Evolutionary conservation across 1,284 basidiomycete species (phyloP).

Genomic region (Prillingera fragicola): DNA sequence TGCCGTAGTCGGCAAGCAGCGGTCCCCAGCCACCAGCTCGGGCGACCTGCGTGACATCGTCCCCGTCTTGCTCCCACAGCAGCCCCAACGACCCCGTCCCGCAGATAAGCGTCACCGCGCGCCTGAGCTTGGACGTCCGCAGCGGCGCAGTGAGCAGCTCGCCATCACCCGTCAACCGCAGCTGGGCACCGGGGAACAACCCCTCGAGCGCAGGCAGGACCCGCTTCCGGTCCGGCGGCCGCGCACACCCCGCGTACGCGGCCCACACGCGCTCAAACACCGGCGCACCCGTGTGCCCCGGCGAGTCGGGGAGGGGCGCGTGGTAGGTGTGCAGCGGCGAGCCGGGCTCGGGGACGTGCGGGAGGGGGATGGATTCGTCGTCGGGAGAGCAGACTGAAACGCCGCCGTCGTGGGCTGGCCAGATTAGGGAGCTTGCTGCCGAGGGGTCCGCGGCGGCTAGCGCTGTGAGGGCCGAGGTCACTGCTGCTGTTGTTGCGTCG

Average conservation of each 20-base stretch:
- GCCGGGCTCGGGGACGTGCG: no score
- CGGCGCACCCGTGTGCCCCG: no score
- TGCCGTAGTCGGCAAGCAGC: conserved; percentile 18
- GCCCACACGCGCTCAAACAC: conserved; percentile 10
- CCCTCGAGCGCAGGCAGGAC: conserved; percentile 1
- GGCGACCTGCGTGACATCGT: background rate
- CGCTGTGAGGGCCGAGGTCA: background rate
- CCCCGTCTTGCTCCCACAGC: no score
- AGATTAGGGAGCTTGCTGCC: background rate
- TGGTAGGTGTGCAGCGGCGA: background rate
- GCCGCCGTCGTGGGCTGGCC: background rate
- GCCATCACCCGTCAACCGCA: conserved; percentile 16
- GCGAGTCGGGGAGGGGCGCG: background rate
- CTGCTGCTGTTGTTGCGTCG: conserved; percentile 4
- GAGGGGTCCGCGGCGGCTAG: background rate
- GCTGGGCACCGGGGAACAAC: conserved; percentile 1
- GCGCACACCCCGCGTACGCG: conserved; percentile 16
- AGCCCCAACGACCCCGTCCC: conserved; percentile 1
- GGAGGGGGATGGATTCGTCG: no score
- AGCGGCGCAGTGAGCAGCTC: conserved; percentile 15
- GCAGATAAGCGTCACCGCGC: conserved; percentile 8
- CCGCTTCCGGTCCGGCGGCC: conserved; percentile 10
- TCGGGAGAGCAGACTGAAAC: no score
- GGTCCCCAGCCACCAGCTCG: conserved; percentile 18
- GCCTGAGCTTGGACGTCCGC: background rate